Base-by-base conservation (phyloP, 108 stramenopile genomes). In the Schizochytrium sp. region DNA sequence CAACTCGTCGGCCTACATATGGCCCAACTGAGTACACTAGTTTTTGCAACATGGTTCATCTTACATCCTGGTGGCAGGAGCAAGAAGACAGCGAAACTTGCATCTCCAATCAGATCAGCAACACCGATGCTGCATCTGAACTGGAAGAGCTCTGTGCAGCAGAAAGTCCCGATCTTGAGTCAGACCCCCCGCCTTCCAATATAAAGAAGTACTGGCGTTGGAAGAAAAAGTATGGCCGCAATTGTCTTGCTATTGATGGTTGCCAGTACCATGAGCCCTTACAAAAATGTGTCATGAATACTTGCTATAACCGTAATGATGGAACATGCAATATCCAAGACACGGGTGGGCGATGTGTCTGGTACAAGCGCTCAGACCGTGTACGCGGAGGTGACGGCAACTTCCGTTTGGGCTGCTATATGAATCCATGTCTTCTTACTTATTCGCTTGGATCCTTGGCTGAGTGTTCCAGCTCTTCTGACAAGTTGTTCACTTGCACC, bases 201-300 rank as follows among this genome's bases (percentile, higher is more conserved):
- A 69, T 5, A 8, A 69, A 0, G 44, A 69, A 69, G 64, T 69
- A 69, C 28, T 69, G 64, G 64, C 64, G 64, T 15, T 69, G 64
- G 64, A 69, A 69, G 64, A 69, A 69, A 69, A 69, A 69, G 64
- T 69, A 69, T 38, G 64, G 64, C 64, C 64, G 64, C 28, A 8
- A 69, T 8, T 69, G 64, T 15, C 64, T 69, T 15, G 64, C 64
- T 15, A 69, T 69, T 44, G 7, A 38, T 7, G 64, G 64, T 44
- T 69, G 64, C 64, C 7, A 13, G 64, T 69, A 69, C 64, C 44
- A 44, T 69, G 64, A 69, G 2, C 64, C 64, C 42, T 44, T 69
- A 7, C 64, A 69, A 69, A 69, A 69, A 15, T 69, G 64, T 15
- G 15, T 69, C 64, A 69, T 69, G 64, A 69, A 69, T 44, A 69